Conservation (phyloP, 1,284 basidiomycete species). For the Boletus semigastroideus region DNA sequence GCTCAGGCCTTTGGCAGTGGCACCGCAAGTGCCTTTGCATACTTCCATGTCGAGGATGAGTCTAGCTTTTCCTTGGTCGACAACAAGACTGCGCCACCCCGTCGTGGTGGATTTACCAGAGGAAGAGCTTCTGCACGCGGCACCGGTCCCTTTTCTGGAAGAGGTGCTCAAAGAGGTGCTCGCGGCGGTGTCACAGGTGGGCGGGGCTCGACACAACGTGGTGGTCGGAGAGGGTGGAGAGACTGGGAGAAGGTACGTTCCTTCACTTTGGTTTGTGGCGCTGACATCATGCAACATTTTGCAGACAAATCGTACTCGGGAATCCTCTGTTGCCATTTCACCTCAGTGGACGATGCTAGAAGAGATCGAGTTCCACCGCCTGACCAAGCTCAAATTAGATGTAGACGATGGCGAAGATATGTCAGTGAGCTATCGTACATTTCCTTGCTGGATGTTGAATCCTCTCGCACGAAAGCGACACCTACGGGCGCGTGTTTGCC, state of each 20-base stretch:
- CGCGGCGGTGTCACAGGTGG: conserved; percentile 43
- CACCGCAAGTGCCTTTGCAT: conserved; percentile 91
- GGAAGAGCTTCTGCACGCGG: conserved; percentile 55
- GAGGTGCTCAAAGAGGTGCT: conserved; percentile 46
- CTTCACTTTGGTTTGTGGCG: not conserved
- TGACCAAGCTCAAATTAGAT: conserved; percentile 89
- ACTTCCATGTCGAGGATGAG: conserved; percentile 98
- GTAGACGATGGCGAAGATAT: conserved; percentile 89
- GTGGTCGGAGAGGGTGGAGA: conserved; percentile 80
- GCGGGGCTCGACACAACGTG: conserved; percentile 55
- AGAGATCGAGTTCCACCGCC: conserved; percentile 95
- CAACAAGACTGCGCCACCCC: conserved; percentile 68
- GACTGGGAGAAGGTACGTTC: conserved; percentile 88
- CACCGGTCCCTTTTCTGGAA: conserved; percentile 40
- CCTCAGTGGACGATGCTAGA: conserved; percentile 93
- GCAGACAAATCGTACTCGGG: conserved; percentile 86
- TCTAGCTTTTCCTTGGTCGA: conserved; percentile 97
- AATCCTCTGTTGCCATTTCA: conserved; percentile 92
- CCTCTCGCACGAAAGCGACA: conserved; percentile 51
- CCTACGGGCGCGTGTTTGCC: conserved; percentile 87
- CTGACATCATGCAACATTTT: conserved; percentile 1
- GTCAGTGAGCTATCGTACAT: conserved; percentile 47
- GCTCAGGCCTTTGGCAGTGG: conserved; percentile 77
- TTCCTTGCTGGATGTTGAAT: not conserved
- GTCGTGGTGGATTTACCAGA: conserved; percentile 63